Conservation (phyloP, 2,329 filamentous ascomycete species). For the Colletotrichum kahawae region DNA sequence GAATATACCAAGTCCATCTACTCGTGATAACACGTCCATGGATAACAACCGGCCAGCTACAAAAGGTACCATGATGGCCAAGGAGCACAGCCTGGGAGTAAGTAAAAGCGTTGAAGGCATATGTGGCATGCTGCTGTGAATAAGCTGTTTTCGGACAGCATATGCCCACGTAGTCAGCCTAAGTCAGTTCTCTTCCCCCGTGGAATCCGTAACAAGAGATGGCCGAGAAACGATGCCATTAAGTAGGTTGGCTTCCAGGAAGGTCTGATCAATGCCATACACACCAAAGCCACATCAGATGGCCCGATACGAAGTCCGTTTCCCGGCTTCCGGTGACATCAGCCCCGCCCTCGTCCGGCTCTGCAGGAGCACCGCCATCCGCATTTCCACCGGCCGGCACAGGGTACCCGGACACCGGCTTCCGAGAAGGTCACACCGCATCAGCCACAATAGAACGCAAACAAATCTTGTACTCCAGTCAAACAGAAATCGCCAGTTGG, state of each 20-base stretch:
- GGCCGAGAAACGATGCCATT: fast-evolving
- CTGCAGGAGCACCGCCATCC: background rate
- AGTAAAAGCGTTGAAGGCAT: background rate
- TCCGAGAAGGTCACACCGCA: background rate
- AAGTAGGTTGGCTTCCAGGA: background rate
- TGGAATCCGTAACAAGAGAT: background rate
- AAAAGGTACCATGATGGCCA: fast-evolving
- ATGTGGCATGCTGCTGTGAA: background rate
- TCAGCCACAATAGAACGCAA: fast-evolving
- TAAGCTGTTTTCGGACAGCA: background rate
- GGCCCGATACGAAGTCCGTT: background rate
- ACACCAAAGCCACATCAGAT: fast-evolving
- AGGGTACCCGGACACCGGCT: background rate
- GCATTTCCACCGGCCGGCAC: background rate
- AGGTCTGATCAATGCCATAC: fast-evolving
- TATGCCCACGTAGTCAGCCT: fast-evolving
- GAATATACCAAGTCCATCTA: no score
- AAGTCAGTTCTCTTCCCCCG: background rate
- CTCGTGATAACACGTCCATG: no score
- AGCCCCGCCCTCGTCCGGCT: background rate
- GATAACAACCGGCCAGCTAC: no score
- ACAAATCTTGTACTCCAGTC: background rate
- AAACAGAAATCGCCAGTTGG: background rate
- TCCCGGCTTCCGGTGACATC: background rate
- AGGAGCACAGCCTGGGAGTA: background rate